Percentiles rank a stretch among this genome's conserved stretches.
phyloP scores from a whole-genome alignment of 2,329 filamentous ascomycete species.

The Fusarium siculi region DNA sequence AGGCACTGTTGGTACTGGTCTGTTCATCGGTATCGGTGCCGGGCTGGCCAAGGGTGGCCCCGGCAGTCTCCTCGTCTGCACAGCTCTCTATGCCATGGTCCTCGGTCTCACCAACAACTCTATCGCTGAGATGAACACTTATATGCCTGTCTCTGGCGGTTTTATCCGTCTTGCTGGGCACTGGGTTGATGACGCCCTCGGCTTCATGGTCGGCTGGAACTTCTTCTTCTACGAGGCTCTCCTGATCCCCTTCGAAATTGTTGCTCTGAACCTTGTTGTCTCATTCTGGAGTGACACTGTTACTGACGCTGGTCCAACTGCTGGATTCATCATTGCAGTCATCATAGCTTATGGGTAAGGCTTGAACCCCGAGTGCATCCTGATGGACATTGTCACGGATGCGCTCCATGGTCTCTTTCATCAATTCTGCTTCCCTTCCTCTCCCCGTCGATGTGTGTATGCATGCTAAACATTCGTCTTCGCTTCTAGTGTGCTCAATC shows the following conservation, averaged over 20 bases:
- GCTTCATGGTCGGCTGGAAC: slow-evolving; percentile 47
- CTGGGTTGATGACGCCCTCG: slow-evolving; percentile 36
- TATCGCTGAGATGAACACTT: slow-evolving; percentile 39
- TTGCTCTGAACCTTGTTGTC: slow-evolving; percentile 48
- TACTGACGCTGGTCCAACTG: slow-evolving; percentile 32
- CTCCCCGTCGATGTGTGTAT: slow-evolving; percentile 10
- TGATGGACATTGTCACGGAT: slow-evolving; percentile 34
- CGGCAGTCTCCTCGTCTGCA: slow-evolving; percentile 32
- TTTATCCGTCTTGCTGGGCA: slow-evolving; percentile 35
- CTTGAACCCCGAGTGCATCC: slow-evolving; percentile 22
- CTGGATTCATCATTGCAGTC: slow-evolving; percentile 45
- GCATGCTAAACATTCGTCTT: slow-evolving; percentile 33
- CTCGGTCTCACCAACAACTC: slow-evolving; percentile 38
- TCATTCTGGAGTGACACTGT: slow-evolving; percentile 39
- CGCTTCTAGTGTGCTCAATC: slow-evolving; percentile 52
- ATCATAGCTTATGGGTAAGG: slow-evolving; percentile 39
- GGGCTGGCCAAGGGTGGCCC: slow-evolving; percentile 35
- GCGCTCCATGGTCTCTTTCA: slow-evolving; percentile 17
- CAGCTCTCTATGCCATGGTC: slow-evolving; percentile 32
- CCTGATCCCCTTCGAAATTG: slow-evolving; percentile 49
- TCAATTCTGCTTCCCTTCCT: not conserved
- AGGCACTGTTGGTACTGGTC: slow-evolving; percentile 30
- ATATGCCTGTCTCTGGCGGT: slow-evolving; percentile 36
- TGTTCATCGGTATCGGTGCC: slow-evolving; percentile 37
- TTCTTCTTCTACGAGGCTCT: slow-evolving; percentile 49